These are phyloP conservation scores for Immersiporthe knoxdaviesiana DNA, from an alignment of 2,329 filamentous ascomycete species.

Conservation along the genomic window DNA sequence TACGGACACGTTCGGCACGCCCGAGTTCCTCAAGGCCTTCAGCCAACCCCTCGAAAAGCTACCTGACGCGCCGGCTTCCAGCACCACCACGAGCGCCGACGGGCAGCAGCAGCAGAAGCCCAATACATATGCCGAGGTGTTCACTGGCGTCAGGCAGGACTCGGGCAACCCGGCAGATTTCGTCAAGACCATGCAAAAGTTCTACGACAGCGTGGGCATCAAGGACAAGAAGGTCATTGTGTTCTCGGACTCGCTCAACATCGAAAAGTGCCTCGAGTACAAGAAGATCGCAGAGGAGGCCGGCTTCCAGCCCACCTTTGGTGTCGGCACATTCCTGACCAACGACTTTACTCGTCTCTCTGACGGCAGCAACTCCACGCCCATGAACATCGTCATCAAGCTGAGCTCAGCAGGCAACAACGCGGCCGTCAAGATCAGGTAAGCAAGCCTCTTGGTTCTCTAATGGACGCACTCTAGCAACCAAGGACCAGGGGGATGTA, in stretches of 20 bases:
- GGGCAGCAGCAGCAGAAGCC: conserved; percentile 40
- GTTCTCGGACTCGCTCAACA: conserved; percentile 93
- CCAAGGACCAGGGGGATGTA: neutral
- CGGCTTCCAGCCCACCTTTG: conserved; percentile 86
- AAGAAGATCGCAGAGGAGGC: conserved; percentile 79
- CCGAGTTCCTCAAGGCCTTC: conserved; percentile 85
- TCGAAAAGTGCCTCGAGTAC: conserved; percentile 89
- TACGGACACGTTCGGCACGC: conserved; percentile 95
- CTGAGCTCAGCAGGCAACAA: conserved; percentile 81
- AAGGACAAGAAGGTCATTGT: conserved; percentile 85
- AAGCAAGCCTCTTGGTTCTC: conserved; percentile 24
- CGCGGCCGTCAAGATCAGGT: conserved; percentile 86
- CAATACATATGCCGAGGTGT: conserved; percentile 78
- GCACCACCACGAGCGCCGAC: conserved; percentile 36
- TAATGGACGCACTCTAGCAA: conserved; percentile 5
- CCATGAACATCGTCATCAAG: conserved; percentile 98
- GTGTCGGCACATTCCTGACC: conserved; percentile 92
- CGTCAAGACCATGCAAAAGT: conserved; percentile 75
- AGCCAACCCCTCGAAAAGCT: conserved; percentile 61
- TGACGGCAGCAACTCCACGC: conserved; percentile 80
- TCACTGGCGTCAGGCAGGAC: conserved; percentile 84
- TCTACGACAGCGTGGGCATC: conserved; percentile 78
- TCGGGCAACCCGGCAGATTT: conserved; percentile 85
- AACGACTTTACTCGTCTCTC: conserved; percentile 83
- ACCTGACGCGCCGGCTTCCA: conserved; percentile 43